These are phyloP conservation scores for Excoecaria agallocha DNA, from an alignment of 345 rosid species.

Conservation along the genomic window DNA sequence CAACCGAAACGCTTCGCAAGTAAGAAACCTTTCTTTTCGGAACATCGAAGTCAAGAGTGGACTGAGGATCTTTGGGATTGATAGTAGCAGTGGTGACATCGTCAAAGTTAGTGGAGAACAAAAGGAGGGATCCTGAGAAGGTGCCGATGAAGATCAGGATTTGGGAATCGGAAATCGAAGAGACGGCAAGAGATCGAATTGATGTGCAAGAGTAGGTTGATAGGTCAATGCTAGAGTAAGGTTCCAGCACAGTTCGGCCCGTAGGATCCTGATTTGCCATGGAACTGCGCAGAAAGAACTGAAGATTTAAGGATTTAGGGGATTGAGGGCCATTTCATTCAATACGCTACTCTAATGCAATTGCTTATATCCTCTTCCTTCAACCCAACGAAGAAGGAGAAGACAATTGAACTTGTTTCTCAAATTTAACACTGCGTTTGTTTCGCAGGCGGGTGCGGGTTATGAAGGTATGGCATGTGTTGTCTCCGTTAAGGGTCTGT, in stretches of 20 bases:
- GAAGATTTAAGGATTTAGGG: not conserved
- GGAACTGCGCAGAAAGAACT: not conserved
- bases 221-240: conserved; percentile 52
- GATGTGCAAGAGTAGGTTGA: conserved; percentile 29
- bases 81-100: not conserved
- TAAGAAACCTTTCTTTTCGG: conserved; percentile 37
- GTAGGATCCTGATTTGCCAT: conserved; percentile 20
- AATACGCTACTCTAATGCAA: not conserved
- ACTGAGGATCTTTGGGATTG: conserved; percentile 5
- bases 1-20: conserved; percentile 45
- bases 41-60: conserved; percentile 8
- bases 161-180: conserved; percentile 49
- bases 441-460: too few species aligned
- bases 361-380: too few species aligned
- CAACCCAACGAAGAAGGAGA: too few species aligned
- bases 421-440: too few species aligned
- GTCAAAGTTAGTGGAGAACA: conserved; percentile 44
- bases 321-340: not conserved
- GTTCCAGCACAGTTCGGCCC: conserved; percentile 44
- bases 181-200: conserved; percentile 43
- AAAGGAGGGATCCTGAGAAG: conserved; percentile 57
- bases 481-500: too few species aligned
- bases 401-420: too few species aligned
- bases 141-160: conserved; percentile 65
- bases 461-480: too few species aligned